Evolutionary conservation across 768 basidiomycete genomes (phyloP).

Genomic region (Cubamyces sp.): DNA sequence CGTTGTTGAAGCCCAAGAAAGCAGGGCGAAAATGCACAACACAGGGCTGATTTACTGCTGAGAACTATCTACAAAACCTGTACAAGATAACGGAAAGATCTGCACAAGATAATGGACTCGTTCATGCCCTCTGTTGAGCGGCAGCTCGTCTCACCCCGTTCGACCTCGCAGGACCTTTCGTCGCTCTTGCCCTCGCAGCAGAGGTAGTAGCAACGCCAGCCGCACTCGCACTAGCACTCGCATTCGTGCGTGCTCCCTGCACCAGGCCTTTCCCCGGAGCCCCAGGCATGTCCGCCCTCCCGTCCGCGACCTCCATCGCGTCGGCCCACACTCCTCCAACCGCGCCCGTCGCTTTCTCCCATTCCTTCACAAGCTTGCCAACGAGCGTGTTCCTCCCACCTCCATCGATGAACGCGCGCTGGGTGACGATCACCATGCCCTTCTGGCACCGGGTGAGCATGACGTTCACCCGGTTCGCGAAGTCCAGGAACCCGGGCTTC

Average conservation of each 20-base stretch:
- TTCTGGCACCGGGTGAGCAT: constrained; percentile 48
- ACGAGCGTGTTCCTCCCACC: constrained; percentile 43
- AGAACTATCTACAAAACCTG: no score
- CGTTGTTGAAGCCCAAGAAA: no score
- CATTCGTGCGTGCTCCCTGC: neutral
- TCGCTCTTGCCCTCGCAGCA: no score
- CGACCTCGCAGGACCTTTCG: no score
- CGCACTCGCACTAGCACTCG: no score
- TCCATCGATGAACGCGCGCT: constrained; percentile 42
- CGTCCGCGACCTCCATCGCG: constrained; percentile 8
- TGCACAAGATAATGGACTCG: no score
- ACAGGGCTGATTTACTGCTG: no score
- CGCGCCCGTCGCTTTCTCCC: constrained; percentile 29
- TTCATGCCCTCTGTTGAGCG: no score
- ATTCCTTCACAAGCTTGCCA: constrained; percentile 39
- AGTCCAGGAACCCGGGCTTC: constrained; percentile 49
- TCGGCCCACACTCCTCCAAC: constrained; percentile 6
- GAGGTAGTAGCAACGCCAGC: no score
- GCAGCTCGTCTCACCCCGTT: no score
- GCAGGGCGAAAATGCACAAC: no score
- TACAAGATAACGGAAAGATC: no score
- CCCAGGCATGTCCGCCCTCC: constrained; percentile 7
- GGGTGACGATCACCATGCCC: constrained; percentile 54
- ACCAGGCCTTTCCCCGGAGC: neutral
- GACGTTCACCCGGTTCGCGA: constrained; percentile 53